Evolutionary conservation across 1,139 yeast genomes (phyloP).

Genomic region (Schwanniomyces etchellsii): DNA sequence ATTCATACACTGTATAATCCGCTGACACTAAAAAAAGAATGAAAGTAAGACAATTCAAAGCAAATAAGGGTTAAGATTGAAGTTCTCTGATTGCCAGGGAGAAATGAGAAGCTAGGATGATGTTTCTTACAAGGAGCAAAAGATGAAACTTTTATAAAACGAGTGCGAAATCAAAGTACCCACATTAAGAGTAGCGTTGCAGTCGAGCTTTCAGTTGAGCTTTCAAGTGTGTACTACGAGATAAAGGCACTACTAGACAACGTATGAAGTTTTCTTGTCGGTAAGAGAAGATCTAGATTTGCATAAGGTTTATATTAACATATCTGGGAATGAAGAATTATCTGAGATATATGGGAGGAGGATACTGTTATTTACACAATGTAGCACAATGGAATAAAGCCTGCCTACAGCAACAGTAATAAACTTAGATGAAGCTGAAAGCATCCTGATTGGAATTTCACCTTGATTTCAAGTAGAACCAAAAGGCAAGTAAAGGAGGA

Average conservation of each 20-base stretch:
- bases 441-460: slow-evolving; percentile 7
- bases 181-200: no score
- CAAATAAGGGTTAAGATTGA: no score
- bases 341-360: background rate
- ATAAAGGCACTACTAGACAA: background rate
- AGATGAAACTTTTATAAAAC: no score
- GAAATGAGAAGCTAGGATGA: no score
- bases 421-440: slow-evolving; percentile 10
- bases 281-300: slow-evolving; percentile 1
- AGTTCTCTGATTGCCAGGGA: no score
- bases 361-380: background rate
- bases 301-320: slow-evolving; percentile 1
- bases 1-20: no score
- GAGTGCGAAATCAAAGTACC: no score
- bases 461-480: background rate
- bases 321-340: background rate
- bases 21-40: no score
- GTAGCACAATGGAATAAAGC: background rate
- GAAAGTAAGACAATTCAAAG: no score
- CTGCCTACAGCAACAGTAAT: slow-evolving; percentile 29
- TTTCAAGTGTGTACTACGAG: slow-evolving; percentile 1
- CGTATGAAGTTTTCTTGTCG: no score
- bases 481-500: no score
- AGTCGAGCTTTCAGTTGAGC: slow-evolving; percentile 1
- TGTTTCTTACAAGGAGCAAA: no score